These are phyloP conservation scores for Calonectria pseudoreteaudii DNA, from an alignment of 2,329 filamentous ascomycete genomes.

Conservation along the genomic window DNA sequence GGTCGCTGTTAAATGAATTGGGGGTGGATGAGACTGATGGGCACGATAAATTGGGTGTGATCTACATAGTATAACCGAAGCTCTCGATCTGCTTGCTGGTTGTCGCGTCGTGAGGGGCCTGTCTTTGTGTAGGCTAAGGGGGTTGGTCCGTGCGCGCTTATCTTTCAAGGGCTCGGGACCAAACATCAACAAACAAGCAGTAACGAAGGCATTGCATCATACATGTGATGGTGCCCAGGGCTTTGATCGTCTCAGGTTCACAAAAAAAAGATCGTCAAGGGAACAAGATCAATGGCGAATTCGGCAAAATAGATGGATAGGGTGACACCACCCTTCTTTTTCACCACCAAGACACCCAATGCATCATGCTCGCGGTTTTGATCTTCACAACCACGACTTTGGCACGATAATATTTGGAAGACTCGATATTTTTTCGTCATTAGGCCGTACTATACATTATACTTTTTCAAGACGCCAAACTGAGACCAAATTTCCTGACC, in stretches of 20 bases:
- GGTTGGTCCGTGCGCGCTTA: background rate
- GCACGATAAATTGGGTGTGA: background rate
- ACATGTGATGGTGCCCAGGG: background rate
- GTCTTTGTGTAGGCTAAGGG: background rate
- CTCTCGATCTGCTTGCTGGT: background rate
- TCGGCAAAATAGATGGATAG: too few relatives aligned
- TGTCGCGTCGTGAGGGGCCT: background rate
- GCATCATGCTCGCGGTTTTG: background rate
- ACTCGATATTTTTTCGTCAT: background rate
- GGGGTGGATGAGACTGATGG: background rate
- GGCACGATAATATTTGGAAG: background rate
- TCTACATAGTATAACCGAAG: background rate
- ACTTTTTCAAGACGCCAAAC: background rate
- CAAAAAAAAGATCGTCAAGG: too few relatives aligned
- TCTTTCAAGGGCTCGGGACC: background rate
- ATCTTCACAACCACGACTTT: background rate
- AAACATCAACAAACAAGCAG: background rate
- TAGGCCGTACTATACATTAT: slow-evolving; percentile 20
- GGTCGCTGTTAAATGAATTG: too few relatives aligned
- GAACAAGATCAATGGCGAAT: too few relatives aligned
- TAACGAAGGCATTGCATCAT: background rate
- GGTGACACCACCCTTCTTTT: background rate
- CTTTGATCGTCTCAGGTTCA: background rate
- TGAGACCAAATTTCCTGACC: background rate
- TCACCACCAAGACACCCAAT: background rate